Evolutionary conservation across 164 flowering plant species (phyloP), one percentile per base, ranked within the genome.

Genomic region (Protea cynaroides): DNA sequence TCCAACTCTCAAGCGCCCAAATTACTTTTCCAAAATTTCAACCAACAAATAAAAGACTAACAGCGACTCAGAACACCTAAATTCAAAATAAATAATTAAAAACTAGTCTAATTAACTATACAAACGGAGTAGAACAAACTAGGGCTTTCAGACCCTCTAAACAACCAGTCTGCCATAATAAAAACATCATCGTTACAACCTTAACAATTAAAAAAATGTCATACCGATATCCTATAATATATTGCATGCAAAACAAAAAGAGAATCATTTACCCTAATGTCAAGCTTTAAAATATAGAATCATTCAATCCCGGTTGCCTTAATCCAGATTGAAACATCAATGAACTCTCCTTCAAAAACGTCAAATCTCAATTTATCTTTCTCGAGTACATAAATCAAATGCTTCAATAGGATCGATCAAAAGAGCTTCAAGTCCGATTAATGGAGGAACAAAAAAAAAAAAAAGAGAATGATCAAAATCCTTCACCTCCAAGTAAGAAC

Each of bases 271-370:
- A 29, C 34, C 34, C 34, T 29, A 29, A 29, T 29, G 34, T 29
- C 34, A 29, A 29, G 2, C 34, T 29, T 29, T 5, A 2, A 29
- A 29, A 29, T 29, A 29, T 29, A 3, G 34, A 29, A 29, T 29
- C 2, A 29, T 29, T 29, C 34, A 29, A 29, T 29, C 34, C 34
- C 34, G 34, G 4, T 5, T 5, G 2, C 34, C 34, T 29, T 29
- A 29, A n/a, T n/a, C n/a, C n/a, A n/a, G n/a, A n/a, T n/a, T n/a
- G n/a, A n/a, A n/a, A n/a, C n/a, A n/a, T n/a, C n/a, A n/a, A n/a
- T n/a, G n/a, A n/a, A n/a, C 70, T 40, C 59, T 60, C 65, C 59
- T 67, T 40, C 19, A 54, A 61, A 43, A 10, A 21, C 22, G 17
- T 24, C 11, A 40, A n/a, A 58, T 34, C 37, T 34, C 44, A 66